A percentile compares a stretch with the other conserved stretches of the same genome.
Conservation (phyloP, 2,329 filamentous ascomycete genomes). For the Fusarium sp. region DNA sequence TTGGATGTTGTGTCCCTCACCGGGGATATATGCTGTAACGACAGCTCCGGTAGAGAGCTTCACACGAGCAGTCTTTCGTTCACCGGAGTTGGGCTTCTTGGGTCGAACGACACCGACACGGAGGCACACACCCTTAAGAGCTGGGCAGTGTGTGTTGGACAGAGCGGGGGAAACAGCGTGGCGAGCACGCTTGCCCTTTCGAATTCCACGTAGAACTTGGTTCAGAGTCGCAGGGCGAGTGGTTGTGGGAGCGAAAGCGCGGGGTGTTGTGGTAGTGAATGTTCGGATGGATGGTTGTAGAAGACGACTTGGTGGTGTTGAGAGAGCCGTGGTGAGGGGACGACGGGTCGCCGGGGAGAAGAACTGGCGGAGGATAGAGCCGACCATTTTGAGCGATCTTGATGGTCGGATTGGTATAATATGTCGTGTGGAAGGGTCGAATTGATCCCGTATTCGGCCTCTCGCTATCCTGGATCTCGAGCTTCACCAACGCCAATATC, state of each 20-base stretch:
- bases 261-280: constrained; percentile 46
- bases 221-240: constrained; percentile 73
- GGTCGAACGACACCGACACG: constrained; percentile 94
- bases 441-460: constrained; percentile 31
- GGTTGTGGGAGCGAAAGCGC: constrained; percentile 56
- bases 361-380: constrained; percentile 52
- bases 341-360: constrained; percentile 50
- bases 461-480: constrained; percentile 23
- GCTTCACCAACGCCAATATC: constrained; percentile 31
- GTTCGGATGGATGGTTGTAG: constrained; percentile 49
- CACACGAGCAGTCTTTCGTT: constrained; percentile 94
- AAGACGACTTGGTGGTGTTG: constrained; percentile 32
- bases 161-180: constrained; percentile 91
- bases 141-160: constrained; percentile 73
- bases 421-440: neutral
- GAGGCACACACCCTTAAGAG: constrained; percentile 95
- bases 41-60: constrained; percentile 87
- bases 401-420: constrained; percentile 3
- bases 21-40: constrained; percentile 93
- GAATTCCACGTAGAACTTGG: constrained; percentile 81
- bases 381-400: constrained; percentile 50
- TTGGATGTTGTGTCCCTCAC: constrained; percentile 98
- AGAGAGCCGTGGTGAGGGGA: constrained; percentile 39
- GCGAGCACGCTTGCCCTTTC: constrained; percentile 81
- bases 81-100: constrained; percentile 98